phyloP scores from a whole-genome alignment of 495 filamentous ascomycete species.

The Neurospora cerealis region DNA sequence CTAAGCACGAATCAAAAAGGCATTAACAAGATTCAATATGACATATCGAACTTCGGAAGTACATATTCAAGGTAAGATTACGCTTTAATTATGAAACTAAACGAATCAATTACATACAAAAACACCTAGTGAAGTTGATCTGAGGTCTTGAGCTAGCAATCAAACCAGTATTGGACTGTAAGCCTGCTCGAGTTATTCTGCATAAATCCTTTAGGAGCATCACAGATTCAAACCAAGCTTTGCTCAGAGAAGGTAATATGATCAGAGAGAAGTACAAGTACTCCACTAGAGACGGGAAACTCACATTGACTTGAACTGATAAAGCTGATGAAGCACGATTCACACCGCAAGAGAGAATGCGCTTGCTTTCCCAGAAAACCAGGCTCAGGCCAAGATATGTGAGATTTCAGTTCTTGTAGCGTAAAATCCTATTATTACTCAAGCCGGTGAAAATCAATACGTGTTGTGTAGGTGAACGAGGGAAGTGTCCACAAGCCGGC shows the following conservation, averaged over 20 bases:
- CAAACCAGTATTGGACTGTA: no score
- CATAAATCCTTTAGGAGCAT: background rate
- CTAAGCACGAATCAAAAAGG: no score
- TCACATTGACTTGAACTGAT: background rate
- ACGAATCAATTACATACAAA: no score
- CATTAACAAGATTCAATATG: no score
- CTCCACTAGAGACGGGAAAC: background rate
- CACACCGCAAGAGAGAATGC: background rate
- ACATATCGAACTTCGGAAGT: no score
- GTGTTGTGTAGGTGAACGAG: background rate
- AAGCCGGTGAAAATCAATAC: background rate
- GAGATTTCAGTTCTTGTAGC: background rate
- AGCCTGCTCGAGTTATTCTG: background rate
- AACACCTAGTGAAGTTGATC: no score
- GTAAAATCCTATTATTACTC: background rate
- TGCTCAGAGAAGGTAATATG: background rate
- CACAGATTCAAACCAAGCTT: background rate
- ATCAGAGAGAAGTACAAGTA: background rate
- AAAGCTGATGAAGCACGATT: background rate
- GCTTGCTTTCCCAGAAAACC: background rate
- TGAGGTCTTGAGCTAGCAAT: no score
- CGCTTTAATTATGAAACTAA: no score
- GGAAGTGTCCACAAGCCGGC: background rate
- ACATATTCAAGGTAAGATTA: no score
- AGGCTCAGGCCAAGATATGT: background rate